Evolutionary conservation across 192 early-diverging fungal species (phyloP), one percentile per base, ranked within the genome.

Genomic region (Dimargaris xerosporica): DNA sequence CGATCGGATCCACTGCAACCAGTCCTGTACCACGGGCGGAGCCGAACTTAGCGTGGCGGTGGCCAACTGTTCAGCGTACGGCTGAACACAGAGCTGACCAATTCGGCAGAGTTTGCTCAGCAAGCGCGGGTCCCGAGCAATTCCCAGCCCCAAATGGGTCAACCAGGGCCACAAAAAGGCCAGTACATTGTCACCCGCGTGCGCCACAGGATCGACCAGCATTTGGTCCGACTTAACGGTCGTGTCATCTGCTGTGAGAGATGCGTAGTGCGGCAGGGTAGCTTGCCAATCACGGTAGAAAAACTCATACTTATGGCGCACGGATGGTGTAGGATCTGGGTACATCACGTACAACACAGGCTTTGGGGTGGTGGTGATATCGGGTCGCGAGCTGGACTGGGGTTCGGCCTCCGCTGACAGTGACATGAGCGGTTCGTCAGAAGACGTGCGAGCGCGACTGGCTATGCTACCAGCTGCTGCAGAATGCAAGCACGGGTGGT

Each of bases 21-120:
- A 60, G 21, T 60, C 58, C 39, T 43, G 39, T 3, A 47, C 15
- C 21, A 53, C 52, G 52, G 52, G 1, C 6, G 30, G n/a, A 12
- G 21, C n/a, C 13, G 58, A 9, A 17, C 28, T 21, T 11, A 44
- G 43, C 5, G n/a, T n/a, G 3, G 34, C 21, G 39, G 12, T 34
- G 39, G 17, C 15, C 12, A 31, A 4, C 5, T 3, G 41, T 16
- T 43, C 17, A 4, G 25, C 21, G n/a, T n/a, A 30, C 21, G 64
- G 62, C 65, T 69, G 48, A 31, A 80, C 42, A 60, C 78, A 69
- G 10, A 29, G 45, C 15, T 53, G 52, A 23, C 75, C 81, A 31
- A 83, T 68, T 1, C 81, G 62, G 30, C 69, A 59, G 6, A 83
- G 29, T 51, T 80, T 75, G 23, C 64, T 62, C 6, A 81, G 21